phyloP scores from a whole-genome alignment of 208 protist genomes.

The Angomonas deanei region DNA sequence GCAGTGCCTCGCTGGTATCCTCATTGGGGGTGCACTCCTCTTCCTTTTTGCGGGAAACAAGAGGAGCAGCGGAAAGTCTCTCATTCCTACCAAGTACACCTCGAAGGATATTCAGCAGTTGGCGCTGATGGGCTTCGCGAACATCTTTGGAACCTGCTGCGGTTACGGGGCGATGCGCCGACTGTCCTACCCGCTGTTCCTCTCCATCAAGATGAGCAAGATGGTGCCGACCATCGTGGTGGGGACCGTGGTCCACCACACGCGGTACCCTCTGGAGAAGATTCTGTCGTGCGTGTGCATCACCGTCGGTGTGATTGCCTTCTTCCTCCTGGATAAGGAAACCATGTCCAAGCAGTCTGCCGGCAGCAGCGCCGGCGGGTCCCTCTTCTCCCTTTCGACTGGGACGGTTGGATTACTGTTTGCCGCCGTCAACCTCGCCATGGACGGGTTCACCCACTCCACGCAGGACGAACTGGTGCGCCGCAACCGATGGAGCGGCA shows the following conservation, averaged over 20 bases:
- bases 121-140: conserved; percentile 65
- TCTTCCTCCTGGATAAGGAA: conserved; percentile 46
- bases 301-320: conserved; percentile 53
- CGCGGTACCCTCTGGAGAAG: conserved; percentile 53
- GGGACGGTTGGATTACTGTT: conserved; percentile 36
- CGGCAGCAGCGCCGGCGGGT: background rate
- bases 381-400: background rate
- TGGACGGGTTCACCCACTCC: conserved; percentile 81
- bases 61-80: background rate
- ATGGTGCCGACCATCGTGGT: conserved; percentile 83
- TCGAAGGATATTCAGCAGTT: conserved; percentile 14
- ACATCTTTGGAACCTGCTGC: conserved; percentile 56
- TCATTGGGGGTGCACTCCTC: conserved; percentile 17
- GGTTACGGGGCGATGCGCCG: conserved; percentile 75
- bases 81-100: background rate
- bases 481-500: conserved; percentile 41
- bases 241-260: conserved; percentile 62
- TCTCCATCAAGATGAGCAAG: conserved; percentile 84
- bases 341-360: background rate
- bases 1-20: conserved; percentile 14
- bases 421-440: conserved; percentile 48
- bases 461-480: conserved; percentile 80
- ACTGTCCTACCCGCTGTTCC: conserved; percentile 69
- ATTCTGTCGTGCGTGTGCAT: conserved; percentile 48
- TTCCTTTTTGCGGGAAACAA: background rate